Evolutionary conservation across 148 eudicot species (phyloP), one percentile per base, ranked within the genome.

Genomic region (Fallopia convolvulus): DNA sequence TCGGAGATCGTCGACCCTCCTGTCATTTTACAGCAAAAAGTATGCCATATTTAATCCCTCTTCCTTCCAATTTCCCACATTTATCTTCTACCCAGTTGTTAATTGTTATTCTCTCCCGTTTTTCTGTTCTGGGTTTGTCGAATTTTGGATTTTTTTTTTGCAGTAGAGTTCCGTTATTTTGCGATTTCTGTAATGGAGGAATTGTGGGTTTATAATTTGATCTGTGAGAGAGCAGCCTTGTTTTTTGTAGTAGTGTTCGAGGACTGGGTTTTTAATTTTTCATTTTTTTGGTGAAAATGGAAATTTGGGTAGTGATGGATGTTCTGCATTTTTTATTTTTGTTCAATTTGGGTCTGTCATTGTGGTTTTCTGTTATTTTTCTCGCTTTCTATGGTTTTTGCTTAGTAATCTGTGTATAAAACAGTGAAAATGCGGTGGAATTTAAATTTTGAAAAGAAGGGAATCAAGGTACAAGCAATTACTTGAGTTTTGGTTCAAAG

Each of bases 1-100:
- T 71, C 87, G 33, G 97, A 90, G 80, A 80, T 86, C 79, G 88
- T 92, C 70, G 93, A 92, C 88, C 75, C 93, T 36, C 83, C 92
- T 77, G 82, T 40, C 76, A 56, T 87, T 84, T 81, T 90, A 77
- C 89, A 82, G 49, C 85, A 90, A 72, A 92, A 90, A 73, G 97
- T 90, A 47, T 72, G 76, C 10, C 72, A 42, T 39, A 36, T 68
- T 36, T 14, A 15, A 8, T 2, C 20, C 7, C n/a, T 32, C 4
- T 68, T 68, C 15, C 72, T 66, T 66, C 42, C 42, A 66, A 66
- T 66, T 32, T 66, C 15, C 20, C 42, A 11, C 44, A 5, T 33
- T 32, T 66, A 0, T 15, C 17, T 30, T 14, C 72, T 39, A 30
- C 44, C 46, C 72, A 17, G 72, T 68, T 36, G 44, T 15, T 68